Conservation (phyloP, 2,329 filamentous ascomycete species). For the Nectriaceae sp. region DNA sequence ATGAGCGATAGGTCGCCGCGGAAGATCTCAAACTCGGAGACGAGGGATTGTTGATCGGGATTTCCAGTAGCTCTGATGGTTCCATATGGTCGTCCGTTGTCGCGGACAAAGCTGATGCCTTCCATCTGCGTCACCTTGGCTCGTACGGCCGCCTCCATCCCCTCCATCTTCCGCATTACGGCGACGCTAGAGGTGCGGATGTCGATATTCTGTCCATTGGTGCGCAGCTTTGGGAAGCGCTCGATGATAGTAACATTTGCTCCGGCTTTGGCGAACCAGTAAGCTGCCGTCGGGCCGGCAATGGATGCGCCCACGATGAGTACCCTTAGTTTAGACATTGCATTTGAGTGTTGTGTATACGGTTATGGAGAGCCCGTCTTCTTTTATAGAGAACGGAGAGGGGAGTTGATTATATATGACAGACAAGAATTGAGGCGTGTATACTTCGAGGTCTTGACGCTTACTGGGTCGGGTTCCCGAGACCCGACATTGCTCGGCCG, state of each 20-base stretch:
- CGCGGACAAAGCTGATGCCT: constrained; percentile 43
- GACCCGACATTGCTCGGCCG: constrained; percentile 1
- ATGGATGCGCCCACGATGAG: constrained; percentile 36
- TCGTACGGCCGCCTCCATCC: constrained; percentile 38
- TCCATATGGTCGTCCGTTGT: constrained; percentile 38
- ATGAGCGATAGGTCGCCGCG: constrained; percentile 48
- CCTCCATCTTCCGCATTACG: constrained; percentile 41
- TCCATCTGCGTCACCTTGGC: constrained; percentile 35
- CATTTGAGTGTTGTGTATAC: neutral
- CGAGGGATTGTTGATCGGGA: constrained; percentile 43
- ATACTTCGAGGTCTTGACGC: neutral
- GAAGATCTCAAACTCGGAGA: constrained; percentile 56
- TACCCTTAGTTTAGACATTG: constrained; percentile 23
- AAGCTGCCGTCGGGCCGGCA: constrained; percentile 32
- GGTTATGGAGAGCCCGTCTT: neutral
- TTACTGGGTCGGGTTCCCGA: neutral
- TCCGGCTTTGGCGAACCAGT: constrained; percentile 31
- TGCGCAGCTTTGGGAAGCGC: constrained; percentile 34
- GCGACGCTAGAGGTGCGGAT: constrained; percentile 39
- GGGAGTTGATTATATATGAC: neutral
- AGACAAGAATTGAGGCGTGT: neutral
- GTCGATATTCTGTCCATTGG: constrained; percentile 39
- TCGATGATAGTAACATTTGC: constrained; percentile 42
- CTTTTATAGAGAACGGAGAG: neutral
- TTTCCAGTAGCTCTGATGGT: constrained; percentile 36